Base-by-base conservation (phyloP, 2,329 filamentous ascomycete species). In the Huntiella decipiens region DNA sequence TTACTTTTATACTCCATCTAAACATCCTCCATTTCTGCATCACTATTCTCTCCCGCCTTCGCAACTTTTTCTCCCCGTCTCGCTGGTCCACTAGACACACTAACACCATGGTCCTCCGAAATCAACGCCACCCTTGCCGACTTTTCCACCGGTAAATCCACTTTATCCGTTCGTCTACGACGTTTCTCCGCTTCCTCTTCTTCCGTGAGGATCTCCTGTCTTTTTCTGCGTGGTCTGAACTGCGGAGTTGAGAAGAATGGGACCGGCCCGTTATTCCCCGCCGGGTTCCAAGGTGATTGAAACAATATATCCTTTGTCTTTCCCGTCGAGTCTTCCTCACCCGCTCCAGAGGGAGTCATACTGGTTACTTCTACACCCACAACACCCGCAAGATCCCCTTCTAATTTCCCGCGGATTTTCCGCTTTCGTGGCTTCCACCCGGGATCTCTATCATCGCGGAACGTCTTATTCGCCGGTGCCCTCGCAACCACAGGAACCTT, bases 401-500 rank as follows among this genome's bases (percentile, higher is more conserved):
- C 45, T 13, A 33, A 31, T 8, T 33, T 22, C 15, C 41, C 38
- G 35, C 44, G 38, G 15, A 46, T 5, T 36, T 43, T 51, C 38
- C 44, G 48, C 16, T 48, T 47, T 13, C 50, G 38, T 6, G 53
- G 52, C 32, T 53, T 52, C 31, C 60, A 63, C 43, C 64, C 62
- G 7, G 64, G 61, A 32, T 63, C 61, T 40, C 59, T 54, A 41
- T 60, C 61, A 50, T 68, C 65, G 37, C 63, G 56, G 52, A 62
- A 63, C 38, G 61, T 53, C 43, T 64, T 62, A 28, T 62, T 63
- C 19, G 58, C 55, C 31, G 63, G 64, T 35, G 67, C 63, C 19
- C 60, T 56, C 4, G 71, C 69, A 55, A 72, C 68, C 4, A 78
- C 66, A 0, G 77, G 80, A 19, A 82, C 76, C 12, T 71, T 61